Percentiles rank a stretch among this genome's conserved stretches.
phyloP scores from a whole-genome alignment of 768 basidiomycete species.

The Mycena indigotica region DNA sequence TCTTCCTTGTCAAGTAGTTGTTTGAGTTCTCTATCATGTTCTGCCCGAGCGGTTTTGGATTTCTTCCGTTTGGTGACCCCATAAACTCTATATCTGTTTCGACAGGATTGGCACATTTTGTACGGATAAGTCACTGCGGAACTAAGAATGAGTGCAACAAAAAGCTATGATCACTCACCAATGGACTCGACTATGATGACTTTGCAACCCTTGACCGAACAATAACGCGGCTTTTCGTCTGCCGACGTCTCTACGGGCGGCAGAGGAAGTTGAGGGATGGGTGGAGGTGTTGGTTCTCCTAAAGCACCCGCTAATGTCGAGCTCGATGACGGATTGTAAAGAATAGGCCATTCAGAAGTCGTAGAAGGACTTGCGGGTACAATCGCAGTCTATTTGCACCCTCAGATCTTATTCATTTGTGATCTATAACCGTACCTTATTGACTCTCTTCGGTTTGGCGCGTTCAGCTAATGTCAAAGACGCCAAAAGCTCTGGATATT shows the following conservation, averaged over 20 bases:
- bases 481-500: background rate
- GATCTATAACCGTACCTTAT: background rate
- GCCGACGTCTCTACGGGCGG: background rate
- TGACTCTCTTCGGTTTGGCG: background rate
- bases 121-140: conserved; percentile 33
- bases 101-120: conserved; percentile 51
- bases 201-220: conserved; percentile 61
- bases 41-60: conserved; percentile 50
- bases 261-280: background rate
- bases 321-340: conserved; percentile 34
- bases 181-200: conserved; percentile 35
- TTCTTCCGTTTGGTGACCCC: conserved; percentile 58
- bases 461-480: background rate
- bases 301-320: conserved; percentile 55
- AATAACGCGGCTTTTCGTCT: conserved; percentile 35
- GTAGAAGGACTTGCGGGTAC: conserved; percentile 5
- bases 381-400: conserved; percentile 5
- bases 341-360: conserved; percentile 5
- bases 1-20: conserved; percentile 42
- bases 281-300: conserved; percentile 21
- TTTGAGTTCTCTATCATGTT: conserved; percentile 43
- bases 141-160: conserved; percentile 21
- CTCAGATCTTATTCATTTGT: background rate
- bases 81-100: conserved; percentile 52
- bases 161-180: conserved; percentile 32